Evolutionary conservation across 106 monocot species (phyloP), one percentile per base, ranked within the genome.

Genomic region (Acanthochlamys bracteata): DNA sequence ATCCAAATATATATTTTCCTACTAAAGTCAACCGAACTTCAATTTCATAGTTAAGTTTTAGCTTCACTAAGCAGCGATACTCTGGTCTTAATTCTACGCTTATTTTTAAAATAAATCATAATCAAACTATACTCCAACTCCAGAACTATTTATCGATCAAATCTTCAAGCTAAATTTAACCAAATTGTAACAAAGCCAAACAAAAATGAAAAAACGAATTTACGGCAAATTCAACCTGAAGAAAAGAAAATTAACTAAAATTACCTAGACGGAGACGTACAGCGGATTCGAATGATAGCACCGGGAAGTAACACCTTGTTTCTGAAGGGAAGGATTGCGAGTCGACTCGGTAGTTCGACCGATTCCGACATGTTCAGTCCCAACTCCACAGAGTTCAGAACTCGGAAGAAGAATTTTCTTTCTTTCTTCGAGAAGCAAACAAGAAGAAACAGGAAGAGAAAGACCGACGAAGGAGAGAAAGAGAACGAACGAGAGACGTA

Each of bases 221-320:
- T 49, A 12, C 49, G 10, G 49, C 12, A 49, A n/a, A 14, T 49
- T 14, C 49, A 49, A 49, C 2, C 9, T 49, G 43, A 13, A 8
- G 43, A 43, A 13, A 8, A 43, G 43, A 8, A 8, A 49, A 16
- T 22, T 53, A 99, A 92, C 92, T 92, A 59, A 78, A 75, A 16
- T 26, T 53, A 99, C 98, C 98, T 99, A 59, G 79, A 75, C 26
- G 89, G 76, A 4, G 92, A 92, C 41, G 98, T 99, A 80, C 98
- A 99, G 10, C 89, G 82, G 71, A 99, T 99, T 46, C 98, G 92
- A 54, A 99, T 76, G 73, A 92, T 86, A 58, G 98, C 92, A 17
- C 98, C 98, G 16, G 98, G 98, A 10, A 99, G 58, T 24, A 99
- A 81, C 9, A 99, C 92, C 86, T 89, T 92, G 79, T 92, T 99